phyloP scores from a whole-genome alignment of 2,329 filamentous ascomycete species.

The Alternaria triticimaculans region DNA sequence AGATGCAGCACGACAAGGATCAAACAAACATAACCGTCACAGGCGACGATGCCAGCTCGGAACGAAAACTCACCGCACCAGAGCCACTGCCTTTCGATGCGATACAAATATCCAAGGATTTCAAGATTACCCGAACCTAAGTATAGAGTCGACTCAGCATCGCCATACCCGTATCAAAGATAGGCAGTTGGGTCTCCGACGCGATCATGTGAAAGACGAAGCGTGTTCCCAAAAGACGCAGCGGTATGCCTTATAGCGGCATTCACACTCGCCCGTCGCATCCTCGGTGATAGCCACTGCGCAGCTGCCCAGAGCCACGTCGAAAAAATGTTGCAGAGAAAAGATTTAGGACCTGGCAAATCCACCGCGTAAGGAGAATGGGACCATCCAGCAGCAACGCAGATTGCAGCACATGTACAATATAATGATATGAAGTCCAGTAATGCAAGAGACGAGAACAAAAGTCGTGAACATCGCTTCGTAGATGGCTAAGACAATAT shows the following conservation, averaged over 20 bases:
- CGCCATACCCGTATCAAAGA: background rate
- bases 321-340: background rate
- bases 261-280: background rate
- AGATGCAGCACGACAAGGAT: constrained; percentile 25
- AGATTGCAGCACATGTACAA: background rate
- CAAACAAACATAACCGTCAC: constrained; percentile 20
- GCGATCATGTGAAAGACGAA: too few species aligned
- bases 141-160: background rate
- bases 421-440: background rate
- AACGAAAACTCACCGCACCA: constrained; percentile 21
- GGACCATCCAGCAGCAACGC: background rate
- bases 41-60: constrained; percentile 27
- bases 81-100: constrained; percentile 16
- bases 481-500: background rate
- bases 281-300: background rate
- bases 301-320: too few species aligned
- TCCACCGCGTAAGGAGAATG: background rate
- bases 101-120: constrained; percentile 27
- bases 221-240: too few species aligned
- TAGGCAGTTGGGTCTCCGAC: background rate
- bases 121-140: constrained; percentile 18
- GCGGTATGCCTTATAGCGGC: too few species aligned
- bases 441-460: background rate
- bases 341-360: background rate
- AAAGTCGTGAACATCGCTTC: background rate